Evolutionary conservation across 179 eudicot species (phyloP), one percentile per base, ranked within the genome.

Genomic region (Sideroxylon spinosum): DNA sequence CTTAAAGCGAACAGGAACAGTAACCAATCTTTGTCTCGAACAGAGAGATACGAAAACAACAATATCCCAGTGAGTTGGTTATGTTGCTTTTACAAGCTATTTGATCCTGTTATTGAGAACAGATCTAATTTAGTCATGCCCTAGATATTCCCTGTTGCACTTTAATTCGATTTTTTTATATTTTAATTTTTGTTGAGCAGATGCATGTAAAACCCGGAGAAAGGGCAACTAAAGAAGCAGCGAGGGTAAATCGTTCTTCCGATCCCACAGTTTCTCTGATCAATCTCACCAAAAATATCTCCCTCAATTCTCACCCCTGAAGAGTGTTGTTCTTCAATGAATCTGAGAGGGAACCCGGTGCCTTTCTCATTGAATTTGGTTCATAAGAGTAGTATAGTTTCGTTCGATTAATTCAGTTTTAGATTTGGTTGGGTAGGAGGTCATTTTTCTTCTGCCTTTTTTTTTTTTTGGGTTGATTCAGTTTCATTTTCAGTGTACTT

Each of bases 1-100:
- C 90, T 89, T 56, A 82, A 73, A 65, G 87, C 85, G 75, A 90
- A 83, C 73, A 88, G 93, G 84, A 80, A 81, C 74, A 78, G 71
- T 71, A 89, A 84, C 63, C 69, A 84, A 76, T 85, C 82, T 73
- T 77, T 73, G 23, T 60, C 80, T 76, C 89, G 82, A 80, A 52
- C 81, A 50, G 86, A 86, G 68, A 50, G 67, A 13, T 66, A 23
- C 72, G 61, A 59, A 20, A 82, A 74, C 6, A 74, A 53, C 64
- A 78, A 78, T 22, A 5, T 71, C 25, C 66, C 70, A 1, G 93
- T 91, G 80, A 81, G 88, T 78, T 72, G 6, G 10, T 7, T 28
- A 16, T 46, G 16, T 7, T 56, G 29, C n/a, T 56, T 14, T 9
- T 29, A 11, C 9, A 32, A 60, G 25, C 37, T 25, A 37, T 4